Evolutionary conservation across 441 rosid genomes (phyloP).

Genomic region (Macaranga tanarius): DNA sequence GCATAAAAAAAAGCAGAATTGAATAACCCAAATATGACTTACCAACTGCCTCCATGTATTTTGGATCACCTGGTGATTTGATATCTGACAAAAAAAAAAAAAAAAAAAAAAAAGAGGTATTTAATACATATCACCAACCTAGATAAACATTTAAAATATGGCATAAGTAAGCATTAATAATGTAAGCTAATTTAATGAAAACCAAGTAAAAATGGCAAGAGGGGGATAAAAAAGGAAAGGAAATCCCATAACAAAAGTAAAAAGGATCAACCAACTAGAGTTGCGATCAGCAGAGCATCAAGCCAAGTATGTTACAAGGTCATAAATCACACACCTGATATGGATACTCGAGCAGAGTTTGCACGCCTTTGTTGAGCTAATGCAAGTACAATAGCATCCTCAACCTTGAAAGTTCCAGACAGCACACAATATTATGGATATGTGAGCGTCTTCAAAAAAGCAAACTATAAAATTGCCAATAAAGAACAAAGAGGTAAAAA

Average conservation of each 20-base stretch:
- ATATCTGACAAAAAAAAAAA: conserved; percentile 54
- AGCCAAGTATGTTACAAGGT: conserved; percentile 17
- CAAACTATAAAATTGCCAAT: conserved; percentile 9
- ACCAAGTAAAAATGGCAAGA: background rate
- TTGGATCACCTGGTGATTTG: conserved; percentile 85
- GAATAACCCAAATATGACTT: conserved; percentile 32
- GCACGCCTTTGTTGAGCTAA: conserved; percentile 82
- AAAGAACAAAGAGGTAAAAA: background rate
- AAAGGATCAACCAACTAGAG: background rate
- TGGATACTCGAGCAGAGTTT: conserved; percentile 61
- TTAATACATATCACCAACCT: background rate
- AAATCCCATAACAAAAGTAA: background rate
- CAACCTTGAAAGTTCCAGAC: conserved; percentile 56
- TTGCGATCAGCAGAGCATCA: conserved; percentile 5
- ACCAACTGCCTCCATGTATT: conserved; percentile 86
- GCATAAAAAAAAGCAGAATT: background rate
- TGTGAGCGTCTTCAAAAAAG: background rate
- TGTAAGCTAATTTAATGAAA: background rate
- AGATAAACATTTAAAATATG: background rate
- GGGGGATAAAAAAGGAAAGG: background rate
- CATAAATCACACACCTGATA: conserved; percentile 51
- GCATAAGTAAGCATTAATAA: background rate
- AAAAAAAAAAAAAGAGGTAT: conserved; percentile 18
- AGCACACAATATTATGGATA: conserved; percentile 10
- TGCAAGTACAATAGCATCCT: conserved; percentile 74